phyloP scores from a whole-genome alignment of 345 rosid genomes.

The Murraya paniculata region DNA sequence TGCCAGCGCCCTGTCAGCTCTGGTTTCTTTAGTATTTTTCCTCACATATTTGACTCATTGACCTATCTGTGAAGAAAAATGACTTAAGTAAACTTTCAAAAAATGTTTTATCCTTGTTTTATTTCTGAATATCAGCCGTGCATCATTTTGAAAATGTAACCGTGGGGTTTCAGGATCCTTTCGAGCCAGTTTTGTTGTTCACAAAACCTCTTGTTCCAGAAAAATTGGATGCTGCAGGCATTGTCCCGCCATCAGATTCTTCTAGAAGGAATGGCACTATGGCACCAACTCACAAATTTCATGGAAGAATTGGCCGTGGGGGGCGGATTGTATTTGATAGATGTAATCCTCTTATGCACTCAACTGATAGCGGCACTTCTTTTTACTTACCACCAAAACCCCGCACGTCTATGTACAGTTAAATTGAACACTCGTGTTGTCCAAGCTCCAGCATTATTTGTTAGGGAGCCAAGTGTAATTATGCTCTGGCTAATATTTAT shows the following conservation, averaged over 20 bases:
- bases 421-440: constrained; percentile 6
- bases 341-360: constrained; percentile 84
- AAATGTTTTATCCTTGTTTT: neutral
- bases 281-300: constrained; percentile 46
- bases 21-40: too few relatives aligned
- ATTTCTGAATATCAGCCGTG: neutral
- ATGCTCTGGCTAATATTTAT: neutral
- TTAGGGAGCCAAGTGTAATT: neutral
- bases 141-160: constrained; percentile 1
- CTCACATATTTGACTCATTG: neutral
- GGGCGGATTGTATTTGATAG: constrained; percentile 89
- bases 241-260: constrained; percentile 68
- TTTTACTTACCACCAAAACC: constrained; percentile 64
- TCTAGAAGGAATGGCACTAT: constrained; percentile 38
- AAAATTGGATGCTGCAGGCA: constrained; percentile 81
- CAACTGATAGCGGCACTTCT: constrained; percentile 62
- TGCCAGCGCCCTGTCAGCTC: too few relatives aligned
- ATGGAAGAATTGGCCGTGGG: constrained; percentile 96
- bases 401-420: constrained; percentile 47
- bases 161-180: constrained; percentile 65
- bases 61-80: neutral
- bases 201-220: constrained; percentile 88
- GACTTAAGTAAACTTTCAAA: neutral
- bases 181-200: constrained; percentile 83
- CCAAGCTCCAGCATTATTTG: neutral